Evolutionary conservation across 2,329 filamentous ascomycete species (phyloP), one percentile per base, ranked within the genome.

Genomic region (Ophiostoma perfectum): DNA sequence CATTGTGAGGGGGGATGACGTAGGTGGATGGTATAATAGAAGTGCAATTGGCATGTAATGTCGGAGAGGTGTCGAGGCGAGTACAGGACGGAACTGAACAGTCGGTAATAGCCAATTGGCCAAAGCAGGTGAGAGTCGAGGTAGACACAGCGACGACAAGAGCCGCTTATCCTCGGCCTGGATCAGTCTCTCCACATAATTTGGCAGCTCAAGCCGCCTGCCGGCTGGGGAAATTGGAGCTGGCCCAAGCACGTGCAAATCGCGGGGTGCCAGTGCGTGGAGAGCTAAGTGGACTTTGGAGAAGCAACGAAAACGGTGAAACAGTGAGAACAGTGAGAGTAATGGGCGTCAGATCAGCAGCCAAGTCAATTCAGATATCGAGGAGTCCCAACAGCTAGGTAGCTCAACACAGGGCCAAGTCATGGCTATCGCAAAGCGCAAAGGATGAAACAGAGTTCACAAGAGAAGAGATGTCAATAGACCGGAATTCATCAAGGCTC

Each of bases 231-330:
- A 63, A 63, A 62, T n/a, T 39, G 55, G 55, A 38, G 55, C 55
- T 60, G 38, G 63, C 39, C 52, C 67, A 64, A 55, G 55, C 67
- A 69, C 67, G 67, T 69, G 67, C 27, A 69, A 69, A 69, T 66
- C 60, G 60, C 60, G 60, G 60, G 60, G 60, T 27, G 27, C 27
- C 27, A 27, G 27, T 27, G 27, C 27, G 27, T 27, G 27, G 27
- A 27, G 27, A 27, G 27, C 27, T 27, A 27, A 27, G 27, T 27
- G 27, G 27, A 27, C 27, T 27, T 27, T 27, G 27, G 27, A 27
- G 27, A 27, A 27, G 27, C 27, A 27, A 27, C 27, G 27, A 27
- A 27, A 27, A 27, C 27, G 27, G 27, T 27, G 27, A 27, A 27
- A 27, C 27, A 27, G 27, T 27, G 27, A 27, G 27, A 27, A 27